Evolutionary conservation across 257 asterid genomes (phyloP).

Genomic region (Ocimum tenuiflorum): DNA sequence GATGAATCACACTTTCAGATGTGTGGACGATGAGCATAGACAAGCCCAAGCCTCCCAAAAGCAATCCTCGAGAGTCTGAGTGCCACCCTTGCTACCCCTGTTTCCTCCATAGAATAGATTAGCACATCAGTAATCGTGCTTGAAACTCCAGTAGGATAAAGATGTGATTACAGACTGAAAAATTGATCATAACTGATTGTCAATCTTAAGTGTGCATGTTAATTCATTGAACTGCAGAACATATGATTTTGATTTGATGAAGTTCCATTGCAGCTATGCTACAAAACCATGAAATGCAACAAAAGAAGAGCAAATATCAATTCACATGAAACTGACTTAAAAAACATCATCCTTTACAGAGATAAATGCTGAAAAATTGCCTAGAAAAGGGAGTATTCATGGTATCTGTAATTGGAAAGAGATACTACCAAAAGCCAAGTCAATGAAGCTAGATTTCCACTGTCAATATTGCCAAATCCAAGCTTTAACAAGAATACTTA

Average conservation of each 20-base stretch:
- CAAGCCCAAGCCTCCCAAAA: slow-evolving; percentile 99
- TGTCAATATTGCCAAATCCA: not conserved
- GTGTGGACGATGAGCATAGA: slow-evolving; percentile 91
- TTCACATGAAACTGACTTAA: not conserved
- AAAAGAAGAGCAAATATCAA: not conserved
- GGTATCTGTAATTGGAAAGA: not conserved
- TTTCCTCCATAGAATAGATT: slow-evolving; percentile 23
- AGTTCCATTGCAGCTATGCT: not conserved
- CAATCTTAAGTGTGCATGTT: not conserved
- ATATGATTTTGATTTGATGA: not conserved
- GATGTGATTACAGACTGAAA: not conserved
- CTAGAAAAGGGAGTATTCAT: not conserved
- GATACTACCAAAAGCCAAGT: not conserved
- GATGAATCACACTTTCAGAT: slow-evolving; percentile 68
- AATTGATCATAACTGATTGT: not conserved
- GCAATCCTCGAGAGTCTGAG: slow-evolving; percentile 88
- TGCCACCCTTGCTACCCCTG: slow-evolving; percentile 76
- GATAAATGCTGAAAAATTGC: not conserved
- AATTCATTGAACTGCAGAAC: not conserved
- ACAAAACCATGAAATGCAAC: slow-evolving; percentile 7
- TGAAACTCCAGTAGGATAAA: slow-evolving; percentile 5
- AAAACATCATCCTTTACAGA: not conserved
- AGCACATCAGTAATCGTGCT: slow-evolving; percentile 18
- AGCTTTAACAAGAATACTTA: not conserved
- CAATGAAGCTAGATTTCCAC: not conserved